Conservation (phyloP, 129 eudicot species). For the Helianthus tuberosus region DNA sequence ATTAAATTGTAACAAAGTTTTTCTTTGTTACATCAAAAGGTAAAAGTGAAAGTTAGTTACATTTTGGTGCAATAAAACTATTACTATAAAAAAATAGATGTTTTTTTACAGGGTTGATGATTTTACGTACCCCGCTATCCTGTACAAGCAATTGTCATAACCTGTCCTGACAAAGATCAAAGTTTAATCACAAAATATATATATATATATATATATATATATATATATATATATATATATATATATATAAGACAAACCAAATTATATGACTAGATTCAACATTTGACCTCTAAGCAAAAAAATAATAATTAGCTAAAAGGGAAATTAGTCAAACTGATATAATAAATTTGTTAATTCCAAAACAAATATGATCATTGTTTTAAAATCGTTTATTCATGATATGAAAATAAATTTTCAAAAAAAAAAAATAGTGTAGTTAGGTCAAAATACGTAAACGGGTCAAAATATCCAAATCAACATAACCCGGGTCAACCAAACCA, state of each 20-base stretch:
- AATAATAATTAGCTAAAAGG: not conserved
- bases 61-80: not conserved
- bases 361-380: not conserved
- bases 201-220: too few relatives aligned
- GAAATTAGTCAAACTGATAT: not conserved
- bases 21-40: not conserved
- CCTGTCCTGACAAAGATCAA: constrained; percentile 49
- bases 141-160: constrained; percentile 81
- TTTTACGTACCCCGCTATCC: constrained; percentile 69
- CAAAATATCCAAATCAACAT: too few relatives aligned
- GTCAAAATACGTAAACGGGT: not conserved
- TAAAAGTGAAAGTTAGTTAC: not conserved
- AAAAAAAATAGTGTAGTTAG: not conserved
- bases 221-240: too few relatives aligned
- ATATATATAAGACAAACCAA: not conserved
- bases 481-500: not conserved
- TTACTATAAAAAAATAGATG: not conserved
- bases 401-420: too few relatives aligned
- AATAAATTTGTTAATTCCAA: not conserved
- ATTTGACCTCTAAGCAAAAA: not conserved
- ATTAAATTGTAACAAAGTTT: not conserved
- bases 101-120: not conserved
- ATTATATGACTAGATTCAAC: constrained; percentile 1
- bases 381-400: not conserved
- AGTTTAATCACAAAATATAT: not conserved